Evolutionary conservation across 2,329 filamentous ascomycete species (phyloP), one percentile per base, ranked within the genome.

Genomic region (Aspergillus hortae): DNA sequence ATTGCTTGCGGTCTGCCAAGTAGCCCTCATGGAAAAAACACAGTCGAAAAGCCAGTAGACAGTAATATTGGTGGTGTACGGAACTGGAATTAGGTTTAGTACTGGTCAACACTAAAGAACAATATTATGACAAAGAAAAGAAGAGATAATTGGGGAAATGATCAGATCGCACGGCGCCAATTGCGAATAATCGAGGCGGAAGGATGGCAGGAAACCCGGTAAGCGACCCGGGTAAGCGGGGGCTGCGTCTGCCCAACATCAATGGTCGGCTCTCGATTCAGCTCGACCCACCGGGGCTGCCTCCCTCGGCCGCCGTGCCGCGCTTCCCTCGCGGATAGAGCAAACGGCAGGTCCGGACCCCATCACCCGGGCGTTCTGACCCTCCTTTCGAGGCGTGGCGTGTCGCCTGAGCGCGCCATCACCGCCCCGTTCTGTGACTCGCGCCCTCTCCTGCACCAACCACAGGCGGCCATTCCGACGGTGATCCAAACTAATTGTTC

Each of bases 401-500:
- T 63, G 58, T 63, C 62, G 61, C 61, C 63, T 65, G 61, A 63
- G 62, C 63, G 62, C 62, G 58, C 61, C 58, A 61, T 61, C 54
- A 47, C 50, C 44, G 46, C 21, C 42, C 52, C 44, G 35, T 54
- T 54, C 54, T 57, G 53, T 48, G 46, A 61, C 61, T 60, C 61
- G 58, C 63, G 60, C 62, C 60, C 61, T 63, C 61, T 56, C 58
- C 53, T 55, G 52, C 46, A 51, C 59, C 60, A 61, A 62, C 56
- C 53, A 54, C 38, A 51, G 25, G 44, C 48, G 23, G 55, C 49
- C 54, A 54, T 60, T 56, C 52, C 23, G 25, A 23, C 32, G 21
- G 14, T 25, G 42, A 52, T 53, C 56, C 57, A 62, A 62, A 60
- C 54, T 56, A 61, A 21, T 49, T 50, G 35, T 47, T 55, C 63